A percentile compares a stretch with the other conserved stretches of the same genome.
phyloP scores from a whole-genome alignment of 2,329 filamentous ascomycete genomes.

The Bipolaris sorokiniana region DNA sequence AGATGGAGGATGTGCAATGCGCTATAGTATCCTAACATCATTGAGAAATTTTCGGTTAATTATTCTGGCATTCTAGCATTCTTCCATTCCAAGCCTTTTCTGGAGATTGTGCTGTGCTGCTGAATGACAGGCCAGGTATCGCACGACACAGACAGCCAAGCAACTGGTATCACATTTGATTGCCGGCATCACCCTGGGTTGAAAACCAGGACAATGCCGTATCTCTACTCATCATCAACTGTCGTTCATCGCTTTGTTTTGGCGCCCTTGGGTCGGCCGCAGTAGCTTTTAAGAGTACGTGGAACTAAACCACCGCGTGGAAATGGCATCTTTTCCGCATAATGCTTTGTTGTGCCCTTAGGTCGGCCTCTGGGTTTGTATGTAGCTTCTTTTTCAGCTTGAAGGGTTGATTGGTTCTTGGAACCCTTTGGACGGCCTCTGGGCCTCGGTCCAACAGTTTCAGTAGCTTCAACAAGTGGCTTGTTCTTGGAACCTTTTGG shows the following conservation, averaged over 20 bases:
- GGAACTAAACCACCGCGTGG: constrained; percentile 9
- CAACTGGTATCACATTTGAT: neutral
- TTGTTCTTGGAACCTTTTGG: constrained; percentile 2
- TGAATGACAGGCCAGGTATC: neutral
- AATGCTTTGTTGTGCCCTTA: neutral
- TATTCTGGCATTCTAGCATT: neutral
- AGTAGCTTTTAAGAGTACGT: neutral
- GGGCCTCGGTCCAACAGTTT: neutral
- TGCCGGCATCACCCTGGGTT: neutral
- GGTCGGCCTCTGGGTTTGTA: constrained; percentile 9
- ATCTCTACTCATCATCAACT: neutral
- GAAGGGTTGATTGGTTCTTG: neutral
- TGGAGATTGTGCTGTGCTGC: neutral
- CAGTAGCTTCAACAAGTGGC: neutral
- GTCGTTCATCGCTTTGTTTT: constrained; percentile 19
- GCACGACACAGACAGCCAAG: neutral
- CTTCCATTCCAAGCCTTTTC: neutral
- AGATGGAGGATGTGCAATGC: neutral
- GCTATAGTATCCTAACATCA: neutral
- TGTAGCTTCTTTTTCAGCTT: neutral
- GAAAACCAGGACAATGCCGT: neutral
- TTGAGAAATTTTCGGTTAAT: neutral
- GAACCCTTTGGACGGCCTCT: constrained; percentile 5
- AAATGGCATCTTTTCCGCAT: neutral
- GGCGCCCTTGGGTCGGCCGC: constrained; percentile 27